Evolutionary conservation across 2,329 filamentous ascomycete genomes (phyloP), one percentile per base, ranked within the genome.

Genomic region (Aspergillus intermedius): DNA sequence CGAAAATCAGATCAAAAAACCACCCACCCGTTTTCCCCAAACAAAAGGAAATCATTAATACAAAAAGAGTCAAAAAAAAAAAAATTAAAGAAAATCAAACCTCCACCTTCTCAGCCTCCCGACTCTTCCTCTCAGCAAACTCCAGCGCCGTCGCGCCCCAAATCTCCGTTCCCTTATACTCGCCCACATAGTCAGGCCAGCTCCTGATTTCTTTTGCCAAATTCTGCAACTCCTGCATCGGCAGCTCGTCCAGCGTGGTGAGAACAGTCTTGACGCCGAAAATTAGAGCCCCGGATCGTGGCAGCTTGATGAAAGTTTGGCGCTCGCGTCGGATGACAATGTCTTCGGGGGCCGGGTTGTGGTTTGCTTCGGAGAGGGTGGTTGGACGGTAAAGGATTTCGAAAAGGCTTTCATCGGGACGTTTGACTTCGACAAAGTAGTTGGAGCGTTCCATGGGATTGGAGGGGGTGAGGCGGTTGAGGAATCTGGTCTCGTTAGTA

Each of bases 191-290:
- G 3, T 70, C 66, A 5, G 73, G 71, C 74, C 73, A 75, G 21
- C 67, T 74, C 35, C 60, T 60, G 45, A 75, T 67, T 48, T 74
- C 72, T n/a, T 60, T 71, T 5, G 63, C 69, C 21, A 76, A 57
- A 39, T 70, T 72, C 25, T 63, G 58, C 32, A 73, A 52, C 53
- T 75, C 72, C 17, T 69, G 60, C 46, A 65, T 63, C 0, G 65
- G 63, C 4, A 76, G 58, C 44, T 74, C 67, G 3, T 67, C 61
- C 5, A 77, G 54, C 0, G 64, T 63, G 2, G 69, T 67, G 43
- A 78, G 60, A 7, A 68, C 69, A 0, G 76, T 78, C 51, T 74
- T 72, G 7, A 77, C 75, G 0, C 73, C 73, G 53, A 79, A 77
- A 3, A 79, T 62, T 1, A 79, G 68, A 0, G 74, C 69, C 0